Base-by-base conservation (phyloP, 2,329 filamentous ascomycete species). In the Emmonsiellopsis sp. region DNA sequence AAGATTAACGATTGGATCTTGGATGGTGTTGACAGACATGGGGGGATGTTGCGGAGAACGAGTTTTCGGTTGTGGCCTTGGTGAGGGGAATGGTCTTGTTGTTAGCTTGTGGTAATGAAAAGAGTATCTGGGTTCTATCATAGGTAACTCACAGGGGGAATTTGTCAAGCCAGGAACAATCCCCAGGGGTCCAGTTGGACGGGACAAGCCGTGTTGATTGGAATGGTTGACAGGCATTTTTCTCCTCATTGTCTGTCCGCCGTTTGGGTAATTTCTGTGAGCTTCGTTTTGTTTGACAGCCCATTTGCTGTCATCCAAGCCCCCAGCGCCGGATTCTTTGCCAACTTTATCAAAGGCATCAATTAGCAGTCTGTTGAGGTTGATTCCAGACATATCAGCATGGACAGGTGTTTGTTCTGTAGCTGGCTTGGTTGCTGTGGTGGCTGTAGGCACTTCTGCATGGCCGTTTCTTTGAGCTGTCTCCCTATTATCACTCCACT, bases 1-100 rank as follows among this genome's bases (percentile, higher is more conserved):
- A 70, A 65, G 7, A 74, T 58, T 6, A 73, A 57, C 2, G 65
- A 66, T 13, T 72, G 58, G 9, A 73, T 58, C 44, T 70, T 65
- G 33, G 62, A 60, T 6, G 64, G 58, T 6, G 55, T 62, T 11
- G 61, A 58, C 53, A 65, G 65, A 40, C 55, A 56, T 2, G 58
- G 50, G 1, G 72, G 71, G n/a, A 74, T 61, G n/a, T 62, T 59
- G 14, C 59, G 64, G 48, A 74, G 62, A 8, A 71, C 57, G 27
- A 72, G 57, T 2, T 62, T 67, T 33, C 69, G 58, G 59, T 27
- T 0, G 21, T 27, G 21, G 21, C 21, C 21, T 27, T 43, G 61
- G 54, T 39, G 62, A 63, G 65, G 43, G 49, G 50, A 32, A 55
- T 31, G 49, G 49, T 27, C 27, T 17, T 33, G 10, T 33, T 11